These are phyloP conservation scores for Ploettnerulaceae sp. DNA, from an alignment of 2,329 filamentous ascomycete species.

Conservation along the genomic window DNA sequence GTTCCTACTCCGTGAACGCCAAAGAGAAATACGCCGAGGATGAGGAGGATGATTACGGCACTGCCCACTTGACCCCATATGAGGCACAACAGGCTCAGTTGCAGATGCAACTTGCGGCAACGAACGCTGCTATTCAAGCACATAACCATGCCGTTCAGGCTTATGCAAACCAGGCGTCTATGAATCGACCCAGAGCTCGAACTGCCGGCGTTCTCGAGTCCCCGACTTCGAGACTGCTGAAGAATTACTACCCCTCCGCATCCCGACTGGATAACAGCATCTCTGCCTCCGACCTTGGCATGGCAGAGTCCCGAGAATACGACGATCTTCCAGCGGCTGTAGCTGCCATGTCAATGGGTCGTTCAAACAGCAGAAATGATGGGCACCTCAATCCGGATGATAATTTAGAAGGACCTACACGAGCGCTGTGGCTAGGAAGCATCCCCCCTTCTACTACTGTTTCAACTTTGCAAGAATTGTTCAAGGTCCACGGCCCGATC, in stretches of 20 bases:
- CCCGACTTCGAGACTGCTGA: constrained; percentile 46
- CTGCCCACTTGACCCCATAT: constrained; percentile 42
- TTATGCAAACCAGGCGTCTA: constrained; percentile 78
- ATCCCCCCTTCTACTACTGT: constrained; percentile 96
- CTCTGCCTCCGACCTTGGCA: constrained; percentile 67
- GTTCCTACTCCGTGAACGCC: constrained; percentile 97
- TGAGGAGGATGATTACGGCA: constrained; percentile 65
- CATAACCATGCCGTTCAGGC: constrained; percentile 93
- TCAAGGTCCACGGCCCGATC: constrained; percentile 87
- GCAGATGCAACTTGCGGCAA: constrained; percentile 59
- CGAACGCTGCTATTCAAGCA: constrained; percentile 70
- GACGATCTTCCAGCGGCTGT: constrained; percentile 78
- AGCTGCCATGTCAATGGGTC: constrained; percentile 69
- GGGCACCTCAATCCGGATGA: constrained; percentile 72
- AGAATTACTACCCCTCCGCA: constrained; percentile 71
- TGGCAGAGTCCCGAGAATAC: constrained; percentile 72
- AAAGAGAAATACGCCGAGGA: constrained; percentile 95
- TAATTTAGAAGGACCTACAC: constrained; percentile 83
- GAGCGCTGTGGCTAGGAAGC: constrained; percentile 93
- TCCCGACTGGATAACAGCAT: constrained; percentile 72
- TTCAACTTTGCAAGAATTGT: constrained; percentile 90
- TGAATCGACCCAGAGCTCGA: constrained; percentile 78
- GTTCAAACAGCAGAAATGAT: constrained; percentile 61
- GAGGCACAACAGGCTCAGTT: constrained; percentile 58
- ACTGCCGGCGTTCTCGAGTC: constrained; percentile 85